Evolutionary conservation across 306 rosid species (phyloP).

Genomic region (Vigna hirtella): DNA sequence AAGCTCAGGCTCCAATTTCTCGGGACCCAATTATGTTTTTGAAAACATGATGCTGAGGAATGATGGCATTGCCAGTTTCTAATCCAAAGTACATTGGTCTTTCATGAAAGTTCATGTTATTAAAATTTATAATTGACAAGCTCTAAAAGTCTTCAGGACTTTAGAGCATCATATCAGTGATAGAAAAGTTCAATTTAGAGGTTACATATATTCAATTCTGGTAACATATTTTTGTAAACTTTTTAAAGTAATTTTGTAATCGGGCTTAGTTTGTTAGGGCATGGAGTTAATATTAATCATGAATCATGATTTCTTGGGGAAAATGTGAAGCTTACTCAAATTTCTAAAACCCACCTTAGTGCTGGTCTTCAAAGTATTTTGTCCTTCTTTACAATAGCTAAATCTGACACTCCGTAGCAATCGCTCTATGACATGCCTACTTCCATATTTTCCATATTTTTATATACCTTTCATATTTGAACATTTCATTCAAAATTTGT

Average conservation of each 20-base stretch:
- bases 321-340: background rate
- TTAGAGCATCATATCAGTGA: conserved; percentile 19
- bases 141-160: conserved; percentile 26
- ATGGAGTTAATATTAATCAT: background rate
- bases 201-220: conserved; percentile 17
- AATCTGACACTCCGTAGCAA: too few relatives aligned
- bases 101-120: conserved; percentile 13
- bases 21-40: conserved; percentile 1
- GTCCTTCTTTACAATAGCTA: conserved; percentile 11
- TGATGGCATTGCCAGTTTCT: conserved; percentile 18
- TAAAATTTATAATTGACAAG: conserved; percentile 1
- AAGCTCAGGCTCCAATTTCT: conserved; percentile 16
- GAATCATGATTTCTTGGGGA: conserved; percentile 6
- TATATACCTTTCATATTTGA: background rate
- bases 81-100: conserved; percentile 14
- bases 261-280: background rate
- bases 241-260: background rate
- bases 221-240: background rate
- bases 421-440: too few relatives aligned
- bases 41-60: conserved; percentile 21
- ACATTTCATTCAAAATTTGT: background rate
- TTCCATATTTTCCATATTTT: too few relatives aligned
- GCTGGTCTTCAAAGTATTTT: background rate
- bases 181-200: background rate
- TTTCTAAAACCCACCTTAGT: background rate